phyloP scores from a whole-genome alignment of 306 rosid genomes.

The Astragalus membranaceus region DNA sequence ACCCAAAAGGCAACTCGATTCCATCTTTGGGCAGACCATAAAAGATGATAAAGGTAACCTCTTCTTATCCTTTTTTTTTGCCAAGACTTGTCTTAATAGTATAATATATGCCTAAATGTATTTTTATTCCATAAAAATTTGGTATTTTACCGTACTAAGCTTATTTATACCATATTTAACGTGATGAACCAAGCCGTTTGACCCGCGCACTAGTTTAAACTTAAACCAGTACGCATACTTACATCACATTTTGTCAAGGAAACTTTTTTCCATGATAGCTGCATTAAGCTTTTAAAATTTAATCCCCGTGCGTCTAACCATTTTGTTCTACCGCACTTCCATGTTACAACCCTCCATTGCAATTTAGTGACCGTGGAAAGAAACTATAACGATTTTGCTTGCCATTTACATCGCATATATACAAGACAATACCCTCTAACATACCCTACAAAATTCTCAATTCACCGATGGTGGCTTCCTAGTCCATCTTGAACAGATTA shows the following conservation, averaged over 20 bases:
- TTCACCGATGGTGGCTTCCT: constrained; percentile 20
- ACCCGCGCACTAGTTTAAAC: too few species aligned
- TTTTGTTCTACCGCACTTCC: background rate
- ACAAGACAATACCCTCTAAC: constrained; percentile 55
- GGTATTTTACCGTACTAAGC: too few species aligned
- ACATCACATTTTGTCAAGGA: background rate
- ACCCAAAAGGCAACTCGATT: too few species aligned
- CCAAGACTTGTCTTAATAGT: too few species aligned
- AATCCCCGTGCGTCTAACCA: background rate
- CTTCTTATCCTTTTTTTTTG: too few species aligned
- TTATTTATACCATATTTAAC: background rate
- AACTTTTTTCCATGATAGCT: background rate
- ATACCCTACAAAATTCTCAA: constrained; percentile 62
- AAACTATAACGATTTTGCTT: constrained; percentile 31
- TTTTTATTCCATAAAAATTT: background rate
- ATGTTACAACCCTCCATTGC: constrained; percentile 1
- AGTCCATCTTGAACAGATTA: constrained; percentile 9
- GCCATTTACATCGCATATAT: constrained; percentile 81
- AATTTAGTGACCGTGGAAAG: background rate
- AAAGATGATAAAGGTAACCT: too few species aligned
- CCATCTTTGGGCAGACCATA: too few species aligned
- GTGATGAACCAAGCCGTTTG: background rate
- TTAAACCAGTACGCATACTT: background rate
- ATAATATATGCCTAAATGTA: too few species aligned
- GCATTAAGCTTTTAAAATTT: background rate